Conservation (phyloP, 345 rosid species). For the Citropsis articulata region DNA sequence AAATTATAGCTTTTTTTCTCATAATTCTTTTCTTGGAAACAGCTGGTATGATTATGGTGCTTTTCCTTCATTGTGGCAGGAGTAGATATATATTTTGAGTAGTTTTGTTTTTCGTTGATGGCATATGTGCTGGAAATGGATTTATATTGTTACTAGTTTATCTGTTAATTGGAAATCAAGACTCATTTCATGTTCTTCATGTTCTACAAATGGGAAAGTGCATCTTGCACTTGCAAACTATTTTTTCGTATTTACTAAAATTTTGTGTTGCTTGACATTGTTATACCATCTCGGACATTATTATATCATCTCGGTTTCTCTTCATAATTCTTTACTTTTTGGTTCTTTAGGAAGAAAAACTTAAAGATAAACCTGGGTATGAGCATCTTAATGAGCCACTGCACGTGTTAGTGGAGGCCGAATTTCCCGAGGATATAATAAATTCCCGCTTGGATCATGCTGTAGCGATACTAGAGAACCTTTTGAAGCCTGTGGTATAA, state of each 20-base stretch:
- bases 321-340: background rate
- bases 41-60: background rate
- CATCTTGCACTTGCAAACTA: background rate
- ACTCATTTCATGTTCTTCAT: background rate
- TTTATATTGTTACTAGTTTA: background rate
- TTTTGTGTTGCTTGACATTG: background rate
- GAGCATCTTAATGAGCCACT: slow-evolving; percentile 91
- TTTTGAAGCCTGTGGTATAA: slow-evolving; percentile 88
- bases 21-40: background rate
- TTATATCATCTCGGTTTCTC: slow-evolving; percentile 7
- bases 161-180: background rate
- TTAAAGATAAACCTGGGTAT: slow-evolving; percentile 88
- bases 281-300: background rate
- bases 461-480: slow-evolving; percentile 60
- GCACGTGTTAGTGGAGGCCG: slow-evolving; percentile 89
- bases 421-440: slow-evolving; percentile 78
- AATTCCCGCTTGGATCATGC: slow-evolving; percentile 74
- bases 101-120: background rate
- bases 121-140: background rate
- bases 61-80: background rate
- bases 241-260: background rate
- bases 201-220: background rate
- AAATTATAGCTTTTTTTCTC: background rate
- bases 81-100: background rate
- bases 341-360: slow-evolving; percentile 71